Evolutionary conservation across 2,329 filamentous ascomycete species (phyloP).

Genomic region (Davidsoniella australis): DNA sequence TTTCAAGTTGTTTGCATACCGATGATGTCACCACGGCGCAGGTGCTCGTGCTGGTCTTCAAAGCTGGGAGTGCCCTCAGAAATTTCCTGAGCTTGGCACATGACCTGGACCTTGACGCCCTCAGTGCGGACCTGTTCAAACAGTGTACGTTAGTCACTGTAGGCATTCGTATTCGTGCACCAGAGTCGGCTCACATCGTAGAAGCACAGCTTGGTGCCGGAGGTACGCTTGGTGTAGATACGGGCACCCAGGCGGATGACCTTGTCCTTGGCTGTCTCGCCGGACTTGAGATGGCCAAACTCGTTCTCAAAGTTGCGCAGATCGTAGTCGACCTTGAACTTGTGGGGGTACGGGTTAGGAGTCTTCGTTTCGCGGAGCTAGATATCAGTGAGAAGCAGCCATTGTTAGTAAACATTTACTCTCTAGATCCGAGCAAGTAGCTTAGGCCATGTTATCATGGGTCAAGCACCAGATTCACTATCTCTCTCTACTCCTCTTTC

Average conservation of each 20-base stretch:
- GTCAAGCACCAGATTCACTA: no score
- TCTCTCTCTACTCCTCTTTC: not conserved
- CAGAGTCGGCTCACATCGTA: constrained; percentile 42
- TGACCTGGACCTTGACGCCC: constrained; percentile 63
- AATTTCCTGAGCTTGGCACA: constrained; percentile 74
- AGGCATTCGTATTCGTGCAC: no score
- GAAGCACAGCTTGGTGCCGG: constrained; percentile 75
- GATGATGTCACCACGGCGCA: constrained; percentile 84
- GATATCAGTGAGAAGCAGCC: not conserved
- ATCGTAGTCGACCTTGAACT: constrained; percentile 73
- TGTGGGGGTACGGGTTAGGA: constrained; percentile 83
- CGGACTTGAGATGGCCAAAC: constrained; percentile 69
- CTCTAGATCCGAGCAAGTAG: no score
- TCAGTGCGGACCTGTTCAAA: constrained; percentile 32
- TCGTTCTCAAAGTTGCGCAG: constrained; percentile 63
- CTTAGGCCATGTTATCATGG: no score
- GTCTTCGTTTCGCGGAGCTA: constrained; percentile 50
- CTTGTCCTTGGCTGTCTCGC: constrained; percentile 62
- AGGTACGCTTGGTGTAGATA: constrained; percentile 73
- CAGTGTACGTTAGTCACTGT: not conserved
- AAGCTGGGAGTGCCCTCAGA: constrained; percentile 51
- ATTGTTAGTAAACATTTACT: not conserved
- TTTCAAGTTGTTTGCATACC: constrained; percentile 26
- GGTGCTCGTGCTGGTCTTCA: constrained; percentile 72
- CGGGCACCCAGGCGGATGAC: constrained; percentile 64